Base-by-base conservation (phyloP, 2,329 filamentous ascomycete genomes). In the Xylariales sp. region DNA sequence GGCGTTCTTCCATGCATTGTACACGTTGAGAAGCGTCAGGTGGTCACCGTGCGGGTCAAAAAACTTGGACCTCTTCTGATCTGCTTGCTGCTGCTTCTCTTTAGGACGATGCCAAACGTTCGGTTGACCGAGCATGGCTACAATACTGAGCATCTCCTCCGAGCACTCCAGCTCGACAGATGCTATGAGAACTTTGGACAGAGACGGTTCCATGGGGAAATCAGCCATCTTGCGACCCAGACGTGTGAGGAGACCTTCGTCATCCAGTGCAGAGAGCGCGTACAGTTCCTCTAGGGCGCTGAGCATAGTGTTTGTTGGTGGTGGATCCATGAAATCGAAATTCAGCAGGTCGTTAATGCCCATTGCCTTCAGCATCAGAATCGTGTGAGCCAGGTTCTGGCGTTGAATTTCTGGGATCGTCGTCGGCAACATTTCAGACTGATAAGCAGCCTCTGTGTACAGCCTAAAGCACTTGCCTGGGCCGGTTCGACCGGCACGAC, bases 311-410 rank as follows among this genome's bases (percentile, higher is more conserved):
- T 97, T 96, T 20, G 93, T 93, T 0, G 93, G 93, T 0, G 93
- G 93, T 0, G 93, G 90, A 54, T 98, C 93, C 91, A 98, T 97
- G 54, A 98, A 98, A 63, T 97, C 91, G 54, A 98, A 98, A 56
- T 95, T 89, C 11, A 98, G 74, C 2, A 98, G 71, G 56, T 98
- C 93, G 56, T 98, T 97, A 62, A 98, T 97, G 4, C 94, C 93
- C 89, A 98, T 97, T 0, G 93, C 93, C 60, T 98, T 98, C 35
- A 98, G 76, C 86, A 96, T 95, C 32, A 98, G 74, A 60, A 98
- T 97, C 0, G 91, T 96, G 50, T 86, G 83, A 0, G 88, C 86
- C 37, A 98, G 58, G 53, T 98, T 98, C 59, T 96, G 88, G 2
- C 93, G 77, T 57, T 98, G 93, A 36, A 98, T 98, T 53, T 97